A percentile compares a stretch with the other conserved stretches of the same genome.
Conservation (phyloP, 2,329 filamentous ascomycete species). For the Aureobasidium leucospermi region DNA sequence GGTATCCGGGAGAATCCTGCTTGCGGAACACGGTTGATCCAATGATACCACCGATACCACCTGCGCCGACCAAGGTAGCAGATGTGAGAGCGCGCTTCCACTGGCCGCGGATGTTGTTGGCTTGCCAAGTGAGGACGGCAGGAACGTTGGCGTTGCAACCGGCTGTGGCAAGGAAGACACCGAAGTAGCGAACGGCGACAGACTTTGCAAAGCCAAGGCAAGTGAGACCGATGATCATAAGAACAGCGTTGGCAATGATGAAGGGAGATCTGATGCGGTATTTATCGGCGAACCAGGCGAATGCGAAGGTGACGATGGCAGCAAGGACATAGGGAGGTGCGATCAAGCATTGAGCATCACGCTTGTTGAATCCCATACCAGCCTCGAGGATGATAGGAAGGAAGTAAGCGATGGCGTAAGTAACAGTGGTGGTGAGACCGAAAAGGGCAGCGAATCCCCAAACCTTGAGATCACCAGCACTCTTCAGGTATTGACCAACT, state of each 20-base stretch:
- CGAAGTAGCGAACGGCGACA: slow-evolving; percentile 26
- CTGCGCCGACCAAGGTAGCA: slow-evolving; percentile 67
- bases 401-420: slow-evolving; percentile 30
- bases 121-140: slow-evolving; percentile 68
- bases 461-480: slow-evolving; percentile 44
- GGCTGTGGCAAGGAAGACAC: slow-evolving; percentile 30
- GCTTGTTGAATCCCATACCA: slow-evolving; percentile 28
- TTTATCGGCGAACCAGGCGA: slow-evolving; percentile 26
- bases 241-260: slow-evolving; percentile 28
- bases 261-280: slow-evolving; percentile 28
- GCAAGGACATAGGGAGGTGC: slow-evolving; percentile 25
- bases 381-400: slow-evolving; percentile 31
- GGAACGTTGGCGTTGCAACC: slow-evolving; percentile 57
- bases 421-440: slow-evolving; percentile 54
- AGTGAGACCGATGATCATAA: slow-evolving; percentile 28
- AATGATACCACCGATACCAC: slow-evolving; percentile 68
- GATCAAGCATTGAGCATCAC: slow-evolving; percentile 26
- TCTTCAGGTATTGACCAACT: slow-evolving; percentile 40
- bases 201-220: slow-evolving; percentile 26
- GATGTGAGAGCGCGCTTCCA: slow-evolving; percentile 81
- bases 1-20: slow-evolving; percentile 27
- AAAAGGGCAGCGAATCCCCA: slow-evolving; percentile 50
- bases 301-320: slow-evolving; percentile 27
- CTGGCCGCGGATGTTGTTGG: slow-evolving; percentile 81
- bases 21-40: slow-evolving; percentile 27